A percentile compares a stretch with the other conserved stretches of the same genome.
Conservation (phyloP, 345 rosid species). For the Lumnitzera littorea region DNA sequence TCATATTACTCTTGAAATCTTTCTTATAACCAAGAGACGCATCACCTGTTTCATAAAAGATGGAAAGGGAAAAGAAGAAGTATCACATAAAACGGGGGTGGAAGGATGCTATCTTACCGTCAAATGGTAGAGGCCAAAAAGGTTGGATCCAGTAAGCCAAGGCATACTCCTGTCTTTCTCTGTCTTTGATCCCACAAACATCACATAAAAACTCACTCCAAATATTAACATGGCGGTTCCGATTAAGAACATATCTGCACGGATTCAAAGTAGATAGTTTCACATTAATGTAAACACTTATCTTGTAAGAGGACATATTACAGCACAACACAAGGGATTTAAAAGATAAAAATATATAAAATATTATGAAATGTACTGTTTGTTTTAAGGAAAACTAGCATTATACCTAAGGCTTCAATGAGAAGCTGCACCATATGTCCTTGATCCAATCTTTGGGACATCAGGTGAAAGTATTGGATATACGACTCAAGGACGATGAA, state of each 20-base stretch:
- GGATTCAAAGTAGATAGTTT: not conserved
- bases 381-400: not conserved
- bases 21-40: no score
- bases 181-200: slow-evolving; percentile 51
- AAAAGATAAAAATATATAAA: not conserved
- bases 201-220: slow-evolving; percentile 48
- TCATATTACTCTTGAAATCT: no score
- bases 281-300: not conserved
- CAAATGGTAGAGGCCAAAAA: slow-evolving; percentile 46
- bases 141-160: slow-evolving; percentile 29
- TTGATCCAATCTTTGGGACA: slow-evolving; percentile 27
- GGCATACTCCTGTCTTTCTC: not conserved
- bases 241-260: slow-evolving; percentile 61
- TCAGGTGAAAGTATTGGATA: slow-evolving; percentile 27
- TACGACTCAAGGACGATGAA: slow-evolving; percentile 35
- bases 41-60: no score
- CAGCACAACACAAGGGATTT: no score
- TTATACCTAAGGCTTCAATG: slow-evolving; percentile 63
- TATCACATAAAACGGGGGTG: not conserved
- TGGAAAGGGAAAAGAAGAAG: not conserved
- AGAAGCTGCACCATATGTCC: slow-evolving; percentile 36
- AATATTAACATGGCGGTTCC: slow-evolving; percentile 60
- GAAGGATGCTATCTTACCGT: slow-evolving; percentile 16
- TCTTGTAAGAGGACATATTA: no score
- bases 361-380: not conserved